phyloP scores from a whole-genome alignment of 108 stramenopile species.

The Skeletonema grethae region DNA sequence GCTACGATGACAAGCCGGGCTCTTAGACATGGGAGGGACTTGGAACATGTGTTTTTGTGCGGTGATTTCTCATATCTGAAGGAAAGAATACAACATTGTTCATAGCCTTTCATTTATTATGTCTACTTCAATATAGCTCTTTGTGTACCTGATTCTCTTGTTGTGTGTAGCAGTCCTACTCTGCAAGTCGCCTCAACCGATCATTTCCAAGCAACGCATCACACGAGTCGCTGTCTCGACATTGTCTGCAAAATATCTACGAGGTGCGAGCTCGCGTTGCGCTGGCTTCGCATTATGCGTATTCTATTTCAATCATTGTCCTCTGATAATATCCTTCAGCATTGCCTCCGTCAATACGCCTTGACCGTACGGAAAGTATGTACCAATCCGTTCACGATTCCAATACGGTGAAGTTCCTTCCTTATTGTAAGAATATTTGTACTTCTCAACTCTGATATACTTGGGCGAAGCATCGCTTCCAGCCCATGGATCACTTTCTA shows the following conservation, averaged over 20 bases:
- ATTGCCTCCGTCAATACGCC: slow-evolving; percentile 47
- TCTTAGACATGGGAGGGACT: not conserved
- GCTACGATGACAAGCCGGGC: slow-evolving; percentile 49
- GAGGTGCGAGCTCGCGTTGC: too few species aligned
- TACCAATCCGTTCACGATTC: slow-evolving; percentile 52
- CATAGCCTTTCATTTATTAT: slow-evolving; percentile 1
- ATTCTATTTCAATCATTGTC: not conserved
- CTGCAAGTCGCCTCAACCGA: too few species aligned
- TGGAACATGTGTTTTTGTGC: too few species aligned
- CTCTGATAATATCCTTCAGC: slow-evolving; percentile 35
- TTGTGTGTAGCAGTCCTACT: too few species aligned
- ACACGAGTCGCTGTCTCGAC: too few species aligned
- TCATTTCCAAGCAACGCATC: too few species aligned
- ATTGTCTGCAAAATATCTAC: too few species aligned
- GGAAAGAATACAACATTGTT: not conserved
- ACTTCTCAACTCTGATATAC: slow-evolving; percentile 66
- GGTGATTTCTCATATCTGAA: not conserved
- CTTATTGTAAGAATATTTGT: slow-evolving; percentile 40
- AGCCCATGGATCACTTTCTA: slow-evolving; percentile 56
- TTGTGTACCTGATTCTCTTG: too few species aligned
- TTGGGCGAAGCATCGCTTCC: slow-evolving; percentile 34
- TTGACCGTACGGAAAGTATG: slow-evolving; percentile 51
- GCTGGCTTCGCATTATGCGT: too few species aligned
- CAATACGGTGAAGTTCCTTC: slow-evolving; percentile 48
- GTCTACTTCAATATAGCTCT: not conserved